These are phyloP conservation scores for Raphanus sativus DNA, from an alignment of 345 rosid species.

Conservation along the genomic window DNA sequence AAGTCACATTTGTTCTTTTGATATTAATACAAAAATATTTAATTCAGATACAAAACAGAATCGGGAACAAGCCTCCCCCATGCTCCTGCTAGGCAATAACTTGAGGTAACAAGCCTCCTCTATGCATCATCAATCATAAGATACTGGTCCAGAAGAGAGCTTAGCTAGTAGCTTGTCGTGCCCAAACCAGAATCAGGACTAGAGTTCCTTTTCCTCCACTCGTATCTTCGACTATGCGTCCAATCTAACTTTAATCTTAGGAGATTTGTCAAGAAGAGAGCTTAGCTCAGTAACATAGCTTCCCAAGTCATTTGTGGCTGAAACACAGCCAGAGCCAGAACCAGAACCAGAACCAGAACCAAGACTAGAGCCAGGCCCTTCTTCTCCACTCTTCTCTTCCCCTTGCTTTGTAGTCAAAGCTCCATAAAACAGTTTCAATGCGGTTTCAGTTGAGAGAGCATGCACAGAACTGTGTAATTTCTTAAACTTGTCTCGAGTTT, in stretches of 20 bases:
- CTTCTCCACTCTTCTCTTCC: conserved; percentile 32
- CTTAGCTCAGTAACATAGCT: conserved; percentile 49
- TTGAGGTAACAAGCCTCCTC: background rate
- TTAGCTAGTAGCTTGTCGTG: conserved; percentile 40
- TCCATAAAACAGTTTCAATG: conserved; percentile 51
- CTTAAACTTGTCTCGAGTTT: conserved; percentile 43
- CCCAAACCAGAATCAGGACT: conserved; percentile 15
- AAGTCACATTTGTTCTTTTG: background rate
- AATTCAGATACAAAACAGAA: background rate
- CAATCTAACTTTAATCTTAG: conserved; percentile 42
- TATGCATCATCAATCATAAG: background rate
- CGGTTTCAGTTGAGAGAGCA: conserved; percentile 52
- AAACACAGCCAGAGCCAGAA: background rate
- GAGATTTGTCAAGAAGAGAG: conserved; percentile 52
- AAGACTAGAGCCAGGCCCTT: conserved; percentile 24
- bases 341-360: background rate
- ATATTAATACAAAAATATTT: too few species aligned
- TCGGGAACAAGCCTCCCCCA: background rate
- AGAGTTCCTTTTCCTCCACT: background rate
- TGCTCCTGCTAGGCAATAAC: background rate
- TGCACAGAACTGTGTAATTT: conserved; percentile 47
- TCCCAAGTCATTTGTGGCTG: conserved; percentile 22
- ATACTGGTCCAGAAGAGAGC: conserved; percentile 36
- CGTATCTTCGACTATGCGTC: conserved; percentile 10
- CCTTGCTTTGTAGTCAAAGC: conserved; percentile 32